Percentiles rank a stretch among this genome's conserved stretches.
These are phyloP conservation scores for Hypoxylon fuscum DNA, from an alignment of 495 filamentous ascomycete species.

Conservation along the genomic window DNA sequence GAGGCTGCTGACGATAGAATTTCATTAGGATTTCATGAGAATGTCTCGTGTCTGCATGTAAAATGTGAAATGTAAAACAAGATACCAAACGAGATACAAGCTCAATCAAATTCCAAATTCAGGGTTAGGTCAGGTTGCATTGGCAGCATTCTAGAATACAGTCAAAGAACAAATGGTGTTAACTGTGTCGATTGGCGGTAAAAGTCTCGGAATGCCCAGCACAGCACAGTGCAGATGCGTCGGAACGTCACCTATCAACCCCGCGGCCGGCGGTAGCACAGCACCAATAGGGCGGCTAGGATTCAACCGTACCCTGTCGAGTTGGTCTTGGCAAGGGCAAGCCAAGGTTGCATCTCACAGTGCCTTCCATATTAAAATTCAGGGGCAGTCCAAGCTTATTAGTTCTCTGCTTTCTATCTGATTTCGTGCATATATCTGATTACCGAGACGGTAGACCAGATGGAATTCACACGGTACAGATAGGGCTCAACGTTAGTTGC, in stretches of 20 bases:
- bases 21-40: neutral
- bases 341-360: constrained; percentile 31
- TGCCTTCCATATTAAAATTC: constrained; percentile 40
- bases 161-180: neutral
- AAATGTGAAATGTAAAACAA: too few relatives aligned
- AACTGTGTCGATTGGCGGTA: constrained; percentile 10
- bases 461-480: too few relatives aligned
- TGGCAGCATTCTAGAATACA: constrained; percentile 36
- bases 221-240: constrained; percentile 16
- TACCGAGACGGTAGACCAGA: constrained; percentile 19
- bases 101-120: constrained; percentile 3
- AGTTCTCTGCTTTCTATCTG: constrained; percentile 5
- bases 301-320: constrained; percentile 22
- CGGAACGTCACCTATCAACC: constrained; percentile 8
- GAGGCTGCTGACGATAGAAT: too few relatives aligned
- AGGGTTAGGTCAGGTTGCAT: constrained; percentile 19
- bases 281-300: constrained; percentile 28
- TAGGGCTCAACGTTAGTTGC: too few relatives aligned
- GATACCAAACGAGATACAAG: neutral
- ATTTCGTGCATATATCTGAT: constrained; percentile 31
- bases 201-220: neutral
- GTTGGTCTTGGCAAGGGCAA: constrained; percentile 28
- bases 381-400: constrained; percentile 28
- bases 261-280: constrained; percentile 28
- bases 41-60: neutral